Evolutionary conservation across 108 stramenopile species (phyloP).

Genomic region (Fragilaria crotonensis): DNA sequence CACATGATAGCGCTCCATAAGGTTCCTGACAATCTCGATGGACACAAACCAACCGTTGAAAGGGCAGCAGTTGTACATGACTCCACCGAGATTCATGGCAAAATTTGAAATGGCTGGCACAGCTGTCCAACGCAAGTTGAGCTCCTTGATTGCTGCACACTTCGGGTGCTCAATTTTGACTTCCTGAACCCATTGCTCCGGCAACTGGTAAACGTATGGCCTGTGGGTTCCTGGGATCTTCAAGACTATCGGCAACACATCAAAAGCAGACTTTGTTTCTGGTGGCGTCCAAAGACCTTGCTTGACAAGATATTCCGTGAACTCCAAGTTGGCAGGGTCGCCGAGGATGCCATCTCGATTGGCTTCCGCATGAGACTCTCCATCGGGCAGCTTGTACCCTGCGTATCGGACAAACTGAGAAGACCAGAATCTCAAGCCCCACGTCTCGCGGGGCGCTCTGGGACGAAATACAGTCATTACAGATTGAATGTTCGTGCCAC

Average conservation of each 20-base stretch:
- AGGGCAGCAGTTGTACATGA: constrained; percentile 16
- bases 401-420: constrained; percentile 30
- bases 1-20: constrained; percentile 12
- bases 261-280: constrained; percentile 13
- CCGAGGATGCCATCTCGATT: too few species aligned
- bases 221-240: constrained; percentile 5
- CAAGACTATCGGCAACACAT: constrained; percentile 28
- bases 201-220: constrained; percentile 15
- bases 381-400: constrained; percentile 8
- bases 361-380: too few species aligned
- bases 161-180: constrained; percentile 22
- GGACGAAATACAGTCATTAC: constrained; percentile 28
- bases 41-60: constrained; percentile 32
- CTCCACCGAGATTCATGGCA: constrained; percentile 17
- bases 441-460: background rate
- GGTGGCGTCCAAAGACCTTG: constrained; percentile 19
- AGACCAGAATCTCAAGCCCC: constrained; percentile 25
- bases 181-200: constrained; percentile 11
- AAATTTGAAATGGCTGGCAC: constrained; percentile 24
- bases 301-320: constrained; percentile 13
- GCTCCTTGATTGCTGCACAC: constrained; percentile 9
- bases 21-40: constrained; percentile 12
- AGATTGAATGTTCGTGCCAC: constrained; percentile 5
- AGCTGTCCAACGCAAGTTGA: constrained; percentile 13
- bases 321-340: constrained; percentile 20